Evolutionary conservation across 1,139 yeast species (phyloP), one percentile per base, ranked within the genome.

Genomic region (Suhomyces terraborum): DNA sequence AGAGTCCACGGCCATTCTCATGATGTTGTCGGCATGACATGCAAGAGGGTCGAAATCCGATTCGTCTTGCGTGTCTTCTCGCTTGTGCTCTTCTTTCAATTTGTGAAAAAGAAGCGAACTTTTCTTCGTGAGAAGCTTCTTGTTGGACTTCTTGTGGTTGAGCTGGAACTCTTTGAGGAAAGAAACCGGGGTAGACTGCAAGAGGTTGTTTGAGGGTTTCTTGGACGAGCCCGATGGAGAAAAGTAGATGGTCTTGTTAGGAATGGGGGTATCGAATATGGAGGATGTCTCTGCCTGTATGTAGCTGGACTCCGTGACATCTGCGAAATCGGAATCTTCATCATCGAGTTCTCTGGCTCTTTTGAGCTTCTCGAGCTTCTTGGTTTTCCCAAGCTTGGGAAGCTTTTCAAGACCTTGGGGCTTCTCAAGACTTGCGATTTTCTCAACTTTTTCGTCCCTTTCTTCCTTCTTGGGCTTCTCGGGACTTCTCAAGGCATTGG

Each of bases 1-100:
- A 18, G 77, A 66, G 44, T 73, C 78, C 33, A 73, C 72, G 1
- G 78, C 78, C 77, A 73, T 70, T 25, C 74, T 59, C 64, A 73
- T 60, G 43, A 73, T 73, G 38, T 69, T 69, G 40, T 70, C 73
- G 2, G 77, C 77, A 48, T 73, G 78, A 43, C 77, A 73, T 8
- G 78, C 78, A 48, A 73, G 64, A 29, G 66, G 65, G 47, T 73
- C 77, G 35, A 60, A 62, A 30, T 62, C 68, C 1, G 64, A 56
- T 14, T 57, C 61, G 19, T 59, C 67, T 6, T 35, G 52, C 4
- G 33, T 27, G 10, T 23, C 13, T 20, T 35, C 34, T 7, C 25
- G 13, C 24, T 29, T 33, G 7, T 32, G 7, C n/a, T 38, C 37
- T 30, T 33, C 41, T 21, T 33, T 38, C 26, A 29, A 18, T 18